A percentile compares a stretch with the other conserved stretches of the same genome.
Evolutionary conservation across 1,139 yeast species (phyloP).

Genomic region (Geotrichum fermentans): DNA sequence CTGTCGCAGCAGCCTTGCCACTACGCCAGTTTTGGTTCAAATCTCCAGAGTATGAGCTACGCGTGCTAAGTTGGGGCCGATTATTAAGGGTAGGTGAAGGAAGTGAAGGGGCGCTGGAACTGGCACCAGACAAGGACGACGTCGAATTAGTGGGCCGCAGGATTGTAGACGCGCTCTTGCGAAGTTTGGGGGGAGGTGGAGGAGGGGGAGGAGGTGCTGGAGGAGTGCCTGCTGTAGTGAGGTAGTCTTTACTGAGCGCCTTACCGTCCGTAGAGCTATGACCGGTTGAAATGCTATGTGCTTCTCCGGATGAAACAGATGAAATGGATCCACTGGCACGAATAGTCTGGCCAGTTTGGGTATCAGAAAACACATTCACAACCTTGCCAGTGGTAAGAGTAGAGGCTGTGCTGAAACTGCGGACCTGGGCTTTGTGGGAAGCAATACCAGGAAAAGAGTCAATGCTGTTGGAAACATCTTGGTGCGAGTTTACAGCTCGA

Average conservation of each 20-base stretch:
- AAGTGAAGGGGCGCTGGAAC: background rate
- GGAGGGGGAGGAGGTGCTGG: background rate
- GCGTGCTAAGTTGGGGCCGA: background rate
- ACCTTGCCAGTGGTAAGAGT: background rate
- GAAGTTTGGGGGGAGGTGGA: constrained; percentile 14
- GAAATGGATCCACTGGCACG: constrained; percentile 3
- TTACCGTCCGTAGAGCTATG: background rate
- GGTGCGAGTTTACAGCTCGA: constrained; percentile 7
- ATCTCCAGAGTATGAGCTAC: constrained; percentile 5
- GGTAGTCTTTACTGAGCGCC: background rate
- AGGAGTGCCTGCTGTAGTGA: background rate
- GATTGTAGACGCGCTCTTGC: constrained; percentile 17
- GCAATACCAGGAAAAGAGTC: constrained; percentile 1
- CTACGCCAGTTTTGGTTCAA: background rate
- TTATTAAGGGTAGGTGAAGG: background rate
- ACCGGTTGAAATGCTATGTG: no score
- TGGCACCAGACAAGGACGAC: background rate
- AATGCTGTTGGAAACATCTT: constrained; percentile 6
- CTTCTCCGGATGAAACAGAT: background rate
- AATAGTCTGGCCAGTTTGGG: background rate
- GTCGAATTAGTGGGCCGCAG: constrained; percentile 1
- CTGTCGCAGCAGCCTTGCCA: constrained; percentile 20
- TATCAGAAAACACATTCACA: constrained; percentile 2
- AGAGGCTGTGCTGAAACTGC: constrained; percentile 6
- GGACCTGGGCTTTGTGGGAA: background rate